phyloP scores from a whole-genome alignment of 345 rosid species.

The Euclidium syriacum region DNA sequence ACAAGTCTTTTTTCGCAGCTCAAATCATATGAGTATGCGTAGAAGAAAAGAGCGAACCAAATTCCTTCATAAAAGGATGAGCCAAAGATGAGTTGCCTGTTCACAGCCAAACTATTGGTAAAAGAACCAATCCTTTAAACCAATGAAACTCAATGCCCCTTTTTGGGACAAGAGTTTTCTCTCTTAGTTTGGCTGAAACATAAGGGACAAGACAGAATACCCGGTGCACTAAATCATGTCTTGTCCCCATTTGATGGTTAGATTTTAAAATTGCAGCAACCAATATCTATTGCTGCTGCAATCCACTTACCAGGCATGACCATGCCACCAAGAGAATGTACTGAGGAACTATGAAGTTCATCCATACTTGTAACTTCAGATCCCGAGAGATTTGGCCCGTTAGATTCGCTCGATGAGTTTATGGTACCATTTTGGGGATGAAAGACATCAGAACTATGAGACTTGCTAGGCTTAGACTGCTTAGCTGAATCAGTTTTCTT shows the following conservation, averaged over 20 bases:
- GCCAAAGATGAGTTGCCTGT: constrained; percentile 97
- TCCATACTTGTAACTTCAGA: constrained; percentile 71
- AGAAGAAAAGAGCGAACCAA: neutral
- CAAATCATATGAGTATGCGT: neutral
- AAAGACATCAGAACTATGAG: constrained; percentile 61
- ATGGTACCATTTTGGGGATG: constrained; percentile 45
- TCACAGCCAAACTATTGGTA: constrained; percentile 51
- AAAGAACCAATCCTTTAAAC: neutral
- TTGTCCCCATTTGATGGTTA: constrained; percentile 28
- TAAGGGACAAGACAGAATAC: constrained; percentile 5
- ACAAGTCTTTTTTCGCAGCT: neutral
- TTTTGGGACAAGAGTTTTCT: neutral
- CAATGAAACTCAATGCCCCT: neutral
- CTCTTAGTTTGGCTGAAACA: constrained; percentile 14
- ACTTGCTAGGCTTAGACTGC: constrained; percentile 37
- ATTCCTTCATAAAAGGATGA: constrained; percentile 19
- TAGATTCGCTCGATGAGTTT: constrained; percentile 35
- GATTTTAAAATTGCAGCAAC: constrained; percentile 55
- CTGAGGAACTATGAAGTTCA: constrained; percentile 33
- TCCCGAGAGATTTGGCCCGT: constrained; percentile 38
- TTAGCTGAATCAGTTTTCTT: constrained; percentile 16
- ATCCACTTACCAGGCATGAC: constrained; percentile 71
- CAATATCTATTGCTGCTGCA: constrained; percentile 39
- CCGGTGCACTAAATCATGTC: neutral
- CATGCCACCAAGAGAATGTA: constrained; percentile 44